Conservation (phyloP, 176 grass and related monocot genomes). For the Elaeis guineensis region DNA sequence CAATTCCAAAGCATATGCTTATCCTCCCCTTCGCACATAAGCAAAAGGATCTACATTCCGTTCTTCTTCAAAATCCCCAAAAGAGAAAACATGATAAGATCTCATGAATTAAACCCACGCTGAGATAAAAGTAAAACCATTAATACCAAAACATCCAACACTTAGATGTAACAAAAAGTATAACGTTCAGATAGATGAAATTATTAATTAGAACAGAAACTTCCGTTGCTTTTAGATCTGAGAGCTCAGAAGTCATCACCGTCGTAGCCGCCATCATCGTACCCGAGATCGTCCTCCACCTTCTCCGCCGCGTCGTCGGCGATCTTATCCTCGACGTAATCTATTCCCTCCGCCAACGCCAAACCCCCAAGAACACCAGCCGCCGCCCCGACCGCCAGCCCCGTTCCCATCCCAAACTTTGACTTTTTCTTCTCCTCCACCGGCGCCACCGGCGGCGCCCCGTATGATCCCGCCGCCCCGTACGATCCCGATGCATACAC, state of each 20-base stretch:
- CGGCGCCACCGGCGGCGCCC: not conserved
- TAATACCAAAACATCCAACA: too few relatives aligned
- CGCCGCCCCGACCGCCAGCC: slow-evolving; percentile 51
- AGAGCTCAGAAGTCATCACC: slow-evolving; percentile 23
- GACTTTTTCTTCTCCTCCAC: slow-evolving; percentile 21
- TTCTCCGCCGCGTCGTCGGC: slow-evolving; percentile 43
- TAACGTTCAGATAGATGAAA: too few relatives aligned
- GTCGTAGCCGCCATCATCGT: slow-evolving; percentile 14
- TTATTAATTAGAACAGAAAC: too few relatives aligned
- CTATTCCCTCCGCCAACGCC: slow-evolving; percentile 50
- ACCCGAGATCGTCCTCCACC: slow-evolving; percentile 47
- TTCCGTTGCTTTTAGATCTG: too few relatives aligned
- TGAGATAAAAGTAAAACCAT: too few relatives aligned
- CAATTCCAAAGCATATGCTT: too few relatives aligned
- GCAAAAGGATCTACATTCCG: too few relatives aligned
- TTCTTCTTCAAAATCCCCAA: too few relatives aligned
- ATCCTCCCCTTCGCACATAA: too few relatives aligned
- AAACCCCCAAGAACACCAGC: slow-evolving; percentile 56
- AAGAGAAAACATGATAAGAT: too few relatives aligned
- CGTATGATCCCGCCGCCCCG: slow-evolving; percentile 18
- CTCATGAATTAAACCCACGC: too few relatives aligned
- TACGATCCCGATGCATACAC: slow-evolving; percentile 7
- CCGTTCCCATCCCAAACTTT: slow-evolving; percentile 64
- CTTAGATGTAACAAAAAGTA: too few relatives aligned
- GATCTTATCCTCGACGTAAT: slow-evolving; percentile 71